Percentiles rank a stretch among this genome's conserved stretches.
phyloP scores from a whole-genome alignment of 78 protist genomes.

The Dictyostelium firmibasis region DNA sequence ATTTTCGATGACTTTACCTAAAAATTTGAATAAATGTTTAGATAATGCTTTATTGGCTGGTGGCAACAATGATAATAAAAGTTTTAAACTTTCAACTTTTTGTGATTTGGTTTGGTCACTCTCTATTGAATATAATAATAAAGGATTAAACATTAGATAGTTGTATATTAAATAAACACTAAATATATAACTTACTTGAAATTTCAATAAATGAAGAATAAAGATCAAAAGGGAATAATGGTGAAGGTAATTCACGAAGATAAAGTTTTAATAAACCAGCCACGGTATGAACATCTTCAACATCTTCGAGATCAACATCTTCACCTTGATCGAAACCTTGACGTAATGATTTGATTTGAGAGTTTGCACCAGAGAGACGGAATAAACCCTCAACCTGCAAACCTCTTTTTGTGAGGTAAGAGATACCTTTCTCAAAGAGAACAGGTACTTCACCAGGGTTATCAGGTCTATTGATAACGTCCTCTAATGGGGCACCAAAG shows the following conservation, averaged over 20 bases:
- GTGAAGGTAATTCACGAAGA: constrained; percentile 57
- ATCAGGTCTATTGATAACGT: constrained; percentile 58
- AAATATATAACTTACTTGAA: constrained; percentile 22
- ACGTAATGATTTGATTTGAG: constrained; percentile 48
- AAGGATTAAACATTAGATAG: no score
- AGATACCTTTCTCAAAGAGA: constrained; percentile 34
- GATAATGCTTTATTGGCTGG: constrained; percentile 41
- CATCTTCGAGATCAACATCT: constrained; percentile 53
- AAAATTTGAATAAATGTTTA: constrained; percentile 19
- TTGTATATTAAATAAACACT: no score
- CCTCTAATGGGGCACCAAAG: constrained; percentile 74
- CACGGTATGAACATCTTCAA: constrained; percentile 68
- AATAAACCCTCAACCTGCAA: constrained; percentile 65
- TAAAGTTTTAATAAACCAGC: constrained; percentile 67
- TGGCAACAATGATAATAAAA: constrained; percentile 43
- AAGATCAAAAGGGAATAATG: constrained; percentile 62
- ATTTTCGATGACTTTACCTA: constrained; percentile 26
- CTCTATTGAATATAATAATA: no score
- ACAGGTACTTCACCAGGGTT: constrained; percentile 42
- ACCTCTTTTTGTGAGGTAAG: constrained; percentile 22
- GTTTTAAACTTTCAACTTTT: constrained; percentile 32
- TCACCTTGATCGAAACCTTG: constrained; percentile 64
- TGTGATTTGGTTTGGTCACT: constrained; percentile 24
- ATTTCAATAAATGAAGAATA: constrained; percentile 68
- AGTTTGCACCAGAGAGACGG: constrained; percentile 68